Base-by-base conservation (phyloP, 139 green algal genomes). In the Tetratostichococcus sp. region DNA sequence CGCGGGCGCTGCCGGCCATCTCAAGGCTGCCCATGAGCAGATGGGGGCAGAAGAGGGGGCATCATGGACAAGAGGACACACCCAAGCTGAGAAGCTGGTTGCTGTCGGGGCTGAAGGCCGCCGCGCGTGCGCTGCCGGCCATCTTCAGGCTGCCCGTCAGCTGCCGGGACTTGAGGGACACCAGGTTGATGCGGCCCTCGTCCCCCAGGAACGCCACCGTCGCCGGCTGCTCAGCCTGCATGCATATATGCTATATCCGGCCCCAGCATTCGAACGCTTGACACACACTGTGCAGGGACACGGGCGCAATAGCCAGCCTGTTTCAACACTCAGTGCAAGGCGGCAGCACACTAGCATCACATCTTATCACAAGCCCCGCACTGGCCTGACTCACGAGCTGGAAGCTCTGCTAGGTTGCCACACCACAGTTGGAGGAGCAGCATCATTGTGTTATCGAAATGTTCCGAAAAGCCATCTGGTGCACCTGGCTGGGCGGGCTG, bases 121-220 rank as follows among this genome's bases (percentile, higher is more conserved):
- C 82, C n/a, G 80, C 79, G 11, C 89, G 82, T 25, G 86, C 94
- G 22, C 84, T 90, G 57, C 93, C 93, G 67, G 83, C 92, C 88
- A 97, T 94, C 76, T 95, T 96, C 3, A 98, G 83, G 2, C 50
- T 86, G 62, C 80, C 91, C 28, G 94, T 85, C 43, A 72, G 76
- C 83, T 94, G 89, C 25, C 88, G 78, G 25, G 79, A 89, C 14
- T 77, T 42, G 30, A 96, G 83, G 25, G 87, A 94, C 23, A 98
- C 80, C 25, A 98, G 88, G 21, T 82, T 83, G 50, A 89, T 71
- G 57, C 72, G 43, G 42, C 91, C 91, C 26, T 94, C 80, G 17
- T 91, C 87, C 30, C 92, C 94, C 17, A 94, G 73, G 72, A 98
- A 97, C 0, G 94, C 93, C 11, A 93, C 69, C 67, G 50, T 62